These are phyloP conservation scores for Mycena indigotica DNA, from an alignment of 768 basidiomycete species.

Conservation along the genomic window DNA sequence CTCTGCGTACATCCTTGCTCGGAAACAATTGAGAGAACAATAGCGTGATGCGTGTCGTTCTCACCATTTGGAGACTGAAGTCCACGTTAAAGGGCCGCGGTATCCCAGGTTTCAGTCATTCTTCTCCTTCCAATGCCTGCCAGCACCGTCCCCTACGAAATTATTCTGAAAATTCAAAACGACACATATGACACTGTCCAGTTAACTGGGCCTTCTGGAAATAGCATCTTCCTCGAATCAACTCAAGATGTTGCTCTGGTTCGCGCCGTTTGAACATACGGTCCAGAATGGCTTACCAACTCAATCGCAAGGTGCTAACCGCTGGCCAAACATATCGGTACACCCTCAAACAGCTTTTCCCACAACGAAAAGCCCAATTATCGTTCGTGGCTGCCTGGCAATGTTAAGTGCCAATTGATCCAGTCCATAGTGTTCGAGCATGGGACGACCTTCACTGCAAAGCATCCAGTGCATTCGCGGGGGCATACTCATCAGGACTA, in stretches of 20 bases:
- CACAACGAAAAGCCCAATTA: constrained; percentile 41
- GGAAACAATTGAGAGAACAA: constrained; percentile 26
- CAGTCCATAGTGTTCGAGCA: constrained; percentile 39
- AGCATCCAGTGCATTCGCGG: constrained; percentile 29
- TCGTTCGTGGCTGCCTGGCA: constrained; percentile 39
- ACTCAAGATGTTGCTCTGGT: constrained; percentile 20
- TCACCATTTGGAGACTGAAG: constrained; percentile 17
- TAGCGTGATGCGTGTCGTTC: constrained; percentile 24
- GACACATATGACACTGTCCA: constrained; percentile 43
- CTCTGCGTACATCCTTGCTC: no score
- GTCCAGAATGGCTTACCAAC: constrained; percentile 6
- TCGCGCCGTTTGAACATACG: constrained; percentile 5
- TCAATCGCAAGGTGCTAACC: constrained; percentile 37
- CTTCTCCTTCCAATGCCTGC: constrained; percentile 41
- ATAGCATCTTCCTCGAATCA: constrained; percentile 10
- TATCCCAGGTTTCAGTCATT: not conserved
- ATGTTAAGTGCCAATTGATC: not conserved
- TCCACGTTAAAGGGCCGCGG: constrained; percentile 17
- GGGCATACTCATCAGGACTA: constrained; percentile 10
- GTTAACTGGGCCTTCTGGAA: constrained; percentile 24
- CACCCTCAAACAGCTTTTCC: constrained; percentile 37
- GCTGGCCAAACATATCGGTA: constrained; percentile 54
- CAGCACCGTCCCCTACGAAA: constrained; percentile 55
- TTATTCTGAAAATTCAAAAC: constrained; percentile 54
- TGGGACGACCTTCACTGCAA: constrained; percentile 48